phyloP scores from a whole-genome alignment of 768 basidiomycete species.

The Naganishia kalamii region DNA sequence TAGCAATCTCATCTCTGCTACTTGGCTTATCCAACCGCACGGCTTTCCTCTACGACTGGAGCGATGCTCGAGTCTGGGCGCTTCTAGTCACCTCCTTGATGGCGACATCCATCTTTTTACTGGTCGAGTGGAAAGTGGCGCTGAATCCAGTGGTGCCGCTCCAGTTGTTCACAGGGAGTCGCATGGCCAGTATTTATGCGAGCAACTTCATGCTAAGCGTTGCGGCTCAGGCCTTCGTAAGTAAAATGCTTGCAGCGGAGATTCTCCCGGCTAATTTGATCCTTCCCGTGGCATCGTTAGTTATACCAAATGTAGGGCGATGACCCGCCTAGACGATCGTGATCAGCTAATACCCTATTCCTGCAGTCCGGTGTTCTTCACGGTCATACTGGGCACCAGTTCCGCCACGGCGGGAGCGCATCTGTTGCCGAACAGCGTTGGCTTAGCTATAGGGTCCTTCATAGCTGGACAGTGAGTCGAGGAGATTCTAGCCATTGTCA shows the following conservation, averaged over 20 bases:
- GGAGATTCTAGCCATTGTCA: not conserved
- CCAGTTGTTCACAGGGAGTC: conserved; percentile 33
- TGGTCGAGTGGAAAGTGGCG: conserved; percentile 31
- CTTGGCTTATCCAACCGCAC: conserved; percentile 45
- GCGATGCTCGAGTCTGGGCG: conserved; percentile 38
- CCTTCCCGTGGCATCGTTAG: conserved; percentile 15
- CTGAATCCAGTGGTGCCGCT: conserved; percentile 39
- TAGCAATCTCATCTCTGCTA: conserved; percentile 35
- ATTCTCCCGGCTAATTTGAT: not conserved
- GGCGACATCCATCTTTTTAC: conserved; percentile 25
- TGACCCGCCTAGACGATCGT: not conserved
- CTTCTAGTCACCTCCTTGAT: conserved; percentile 30
- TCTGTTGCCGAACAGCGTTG: conserved; percentile 40
- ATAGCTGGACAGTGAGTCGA: conserved; percentile 36
- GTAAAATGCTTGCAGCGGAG: conserved; percentile 6
- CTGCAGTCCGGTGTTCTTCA: conserved; percentile 42
- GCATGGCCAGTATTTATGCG: conserved; percentile 32
- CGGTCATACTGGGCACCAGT: conserved; percentile 40
- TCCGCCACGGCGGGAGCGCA: conserved; percentile 39
- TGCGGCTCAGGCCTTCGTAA: conserved; percentile 39
- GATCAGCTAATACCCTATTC: not conserved
- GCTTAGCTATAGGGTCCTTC: conserved; percentile 39
- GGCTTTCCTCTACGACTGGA: conserved; percentile 42
- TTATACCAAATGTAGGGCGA: conserved; percentile 35
- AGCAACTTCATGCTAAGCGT: conserved; percentile 41